Percentiles rank a stretch among this genome's conserved stretches.
Evolutionary conservation across 140 eudicot species (phyloP).

Genomic region (Flaveria floridana): DNA sequence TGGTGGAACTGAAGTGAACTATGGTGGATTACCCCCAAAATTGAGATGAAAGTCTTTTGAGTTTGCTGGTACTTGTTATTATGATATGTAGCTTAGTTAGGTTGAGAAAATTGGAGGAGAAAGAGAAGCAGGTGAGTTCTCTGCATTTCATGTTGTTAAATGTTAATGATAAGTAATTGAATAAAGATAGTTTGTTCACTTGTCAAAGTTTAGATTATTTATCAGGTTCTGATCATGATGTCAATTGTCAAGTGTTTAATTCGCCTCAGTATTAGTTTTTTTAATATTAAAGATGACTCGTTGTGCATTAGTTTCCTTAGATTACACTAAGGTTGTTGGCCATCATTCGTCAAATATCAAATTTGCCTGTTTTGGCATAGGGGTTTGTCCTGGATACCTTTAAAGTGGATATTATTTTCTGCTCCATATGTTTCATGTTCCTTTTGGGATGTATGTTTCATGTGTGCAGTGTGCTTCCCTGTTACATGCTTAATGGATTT

Average conservation of each 20-base stretch:
- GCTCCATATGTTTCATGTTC: neutral
- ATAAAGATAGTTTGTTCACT: neutral
- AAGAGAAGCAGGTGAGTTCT: neutral
- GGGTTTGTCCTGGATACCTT: neutral
- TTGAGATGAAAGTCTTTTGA: neutral
- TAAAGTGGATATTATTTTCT: neutral
- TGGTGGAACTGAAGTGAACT: neutral
- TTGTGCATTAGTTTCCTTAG: neutral
- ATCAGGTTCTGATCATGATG: neutral
- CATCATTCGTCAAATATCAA: neutral
- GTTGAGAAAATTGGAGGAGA: neutral
- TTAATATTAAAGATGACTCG: neutral
- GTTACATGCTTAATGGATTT: slow-evolving; percentile 4
- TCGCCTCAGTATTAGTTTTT: neutral
- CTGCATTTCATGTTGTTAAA: neutral
- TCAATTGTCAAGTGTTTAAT: neutral
- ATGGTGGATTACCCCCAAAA: neutral
- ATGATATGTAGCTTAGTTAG: slow-evolving; percentile 19
- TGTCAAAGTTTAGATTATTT: neutral
- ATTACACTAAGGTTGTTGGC: neutral
- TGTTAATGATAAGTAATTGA: neutral
- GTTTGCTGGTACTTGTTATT: slow-evolving; percentile 7
- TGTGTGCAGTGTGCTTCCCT: neutral
- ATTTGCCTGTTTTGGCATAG: neutral
- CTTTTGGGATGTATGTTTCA: neutral